Evolutionary conservation across 768 basidiomycete species (phyloP).

Genomic region (Hygrocybe punicea): DNA sequence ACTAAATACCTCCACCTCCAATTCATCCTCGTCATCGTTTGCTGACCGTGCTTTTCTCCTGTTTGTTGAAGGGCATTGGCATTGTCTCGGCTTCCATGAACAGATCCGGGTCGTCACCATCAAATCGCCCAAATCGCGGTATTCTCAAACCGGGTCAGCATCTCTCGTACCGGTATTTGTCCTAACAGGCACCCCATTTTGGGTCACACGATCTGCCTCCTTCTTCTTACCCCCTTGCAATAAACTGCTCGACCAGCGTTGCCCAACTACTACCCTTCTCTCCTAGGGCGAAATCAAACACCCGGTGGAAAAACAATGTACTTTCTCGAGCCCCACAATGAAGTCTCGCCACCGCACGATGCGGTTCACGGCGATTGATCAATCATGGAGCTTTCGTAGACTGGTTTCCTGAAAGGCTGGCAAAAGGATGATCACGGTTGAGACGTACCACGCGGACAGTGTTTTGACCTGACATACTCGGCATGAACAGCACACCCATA

Average conservation of each 20-base stretch:
- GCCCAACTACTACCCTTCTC: constrained; percentile 38
- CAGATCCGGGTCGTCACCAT: constrained; percentile 3
- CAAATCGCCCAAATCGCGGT: not conserved
- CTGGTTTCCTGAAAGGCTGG: constrained; percentile 52
- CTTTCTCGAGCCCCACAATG: constrained; percentile 57
- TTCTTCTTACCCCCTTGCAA: constrained; percentile 16
- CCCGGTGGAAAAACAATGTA: constrained; percentile 69
- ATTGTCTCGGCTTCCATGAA: not conserved
- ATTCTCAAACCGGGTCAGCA: constrained; percentile 2
- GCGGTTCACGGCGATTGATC: constrained; percentile 86
- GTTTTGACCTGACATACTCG: constrained; percentile 74
- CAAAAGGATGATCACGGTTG: not conserved
- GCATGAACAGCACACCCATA: constrained; percentile 81
- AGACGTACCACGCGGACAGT: constrained; percentile 75
- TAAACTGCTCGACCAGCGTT: constrained; percentile 17
- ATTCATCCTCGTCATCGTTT: too few relatives aligned
- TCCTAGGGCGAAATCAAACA: constrained; percentile 58
- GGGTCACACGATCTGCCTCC: not conserved
- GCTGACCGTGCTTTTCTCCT: not conserved
- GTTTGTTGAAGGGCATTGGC: not conserved
- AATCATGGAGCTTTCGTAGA: constrained; percentile 67
- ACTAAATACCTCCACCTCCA: not conserved
- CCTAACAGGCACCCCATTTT: not conserved
- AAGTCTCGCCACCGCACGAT: constrained; percentile 74
- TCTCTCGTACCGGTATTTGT: constrained; percentile 6